These are phyloP conservation scores for Alternaria postmessia DNA, from an alignment of 2,329 filamentous ascomycete genomes.

Conservation along the genomic window DNA sequence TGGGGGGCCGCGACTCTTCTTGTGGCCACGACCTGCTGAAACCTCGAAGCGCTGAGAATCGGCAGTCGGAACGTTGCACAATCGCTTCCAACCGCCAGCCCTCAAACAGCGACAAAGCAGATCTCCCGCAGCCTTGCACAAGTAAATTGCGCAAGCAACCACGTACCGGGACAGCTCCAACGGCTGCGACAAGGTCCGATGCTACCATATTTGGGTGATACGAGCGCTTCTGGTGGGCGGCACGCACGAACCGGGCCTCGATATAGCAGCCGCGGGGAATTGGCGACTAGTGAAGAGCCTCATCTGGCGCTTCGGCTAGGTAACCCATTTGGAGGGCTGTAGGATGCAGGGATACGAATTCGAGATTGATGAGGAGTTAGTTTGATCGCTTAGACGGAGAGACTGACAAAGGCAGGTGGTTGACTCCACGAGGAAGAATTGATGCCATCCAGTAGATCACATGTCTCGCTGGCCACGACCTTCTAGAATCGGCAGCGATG, in stretches of 20 bases:
- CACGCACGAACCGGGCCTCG: slow-evolving; percentile 20
- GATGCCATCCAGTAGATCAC: slow-evolving; percentile 28
- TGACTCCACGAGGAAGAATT: slow-evolving; percentile 24
- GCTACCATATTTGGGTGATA: slow-evolving; percentile 35
- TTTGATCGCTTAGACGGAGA: slow-evolving; percentile 16
- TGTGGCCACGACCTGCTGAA: slow-evolving; percentile 27
- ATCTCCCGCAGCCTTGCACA: slow-evolving; percentile 14
- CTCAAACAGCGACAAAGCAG: slow-evolving; percentile 19
- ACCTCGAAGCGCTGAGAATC: slow-evolving; percentile 28
- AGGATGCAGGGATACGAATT: slow-evolving; percentile 14
- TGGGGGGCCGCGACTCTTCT: slow-evolving; percentile 12
- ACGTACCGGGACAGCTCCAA: slow-evolving; percentile 21
- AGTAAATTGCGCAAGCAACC: slow-evolving; percentile 24
- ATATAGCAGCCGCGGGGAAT: slow-evolving; percentile 35
- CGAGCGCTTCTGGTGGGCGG: slow-evolving; percentile 40
- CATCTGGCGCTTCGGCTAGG: slow-evolving; percentile 34
- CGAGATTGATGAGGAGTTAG: slow-evolving; percentile 19
- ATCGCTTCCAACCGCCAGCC: slow-evolving; percentile 19
- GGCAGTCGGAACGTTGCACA: slow-evolving; percentile 16
- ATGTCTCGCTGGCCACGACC: slow-evolving; percentile 20
- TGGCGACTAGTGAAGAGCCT: slow-evolving; percentile 39
- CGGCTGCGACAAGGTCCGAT: slow-evolving; percentile 21
- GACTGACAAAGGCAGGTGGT: slow-evolving; percentile 27
- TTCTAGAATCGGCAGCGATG: slow-evolving; percentile 32
- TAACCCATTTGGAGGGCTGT: background rate